Percentiles rank a stretch among this genome's conserved stretches.
Evolutionary conservation across 192 early-diverging fungal genomes (phyloP).

Genomic region (Podila minutissima): DNA sequence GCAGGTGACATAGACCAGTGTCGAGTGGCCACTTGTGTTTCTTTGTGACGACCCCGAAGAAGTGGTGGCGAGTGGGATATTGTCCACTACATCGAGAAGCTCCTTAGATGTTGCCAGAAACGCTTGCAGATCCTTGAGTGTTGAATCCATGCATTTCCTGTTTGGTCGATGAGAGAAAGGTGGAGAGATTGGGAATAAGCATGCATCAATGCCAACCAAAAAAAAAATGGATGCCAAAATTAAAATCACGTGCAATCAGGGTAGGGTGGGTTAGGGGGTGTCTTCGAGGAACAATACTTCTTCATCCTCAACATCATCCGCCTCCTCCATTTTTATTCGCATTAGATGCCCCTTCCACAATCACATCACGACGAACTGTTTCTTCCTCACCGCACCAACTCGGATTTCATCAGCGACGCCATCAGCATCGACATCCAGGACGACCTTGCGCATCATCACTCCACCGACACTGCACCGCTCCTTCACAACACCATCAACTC

Average conservation of each 20-base stretch:
- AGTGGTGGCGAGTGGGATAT: not conserved
- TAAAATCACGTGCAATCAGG: not conserved
- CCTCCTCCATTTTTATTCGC: not conserved
- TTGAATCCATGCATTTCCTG: not conserved
- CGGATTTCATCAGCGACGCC: conserved; percentile 23
- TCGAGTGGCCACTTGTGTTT: not conserved
- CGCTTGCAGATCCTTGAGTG: not conserved
- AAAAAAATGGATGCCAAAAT: too few relatives aligned
- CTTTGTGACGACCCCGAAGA: not conserved
- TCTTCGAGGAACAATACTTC: not conserved
- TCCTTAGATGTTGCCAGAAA: not conserved
- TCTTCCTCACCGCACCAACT: not conserved
- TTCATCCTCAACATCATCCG: not conserved
- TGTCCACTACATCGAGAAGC: not conserved
- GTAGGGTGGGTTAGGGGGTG: not conserved
- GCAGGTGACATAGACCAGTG: not conserved
- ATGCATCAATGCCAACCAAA: too few relatives aligned
- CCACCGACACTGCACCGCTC: not conserved
- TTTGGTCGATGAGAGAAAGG: not conserved
- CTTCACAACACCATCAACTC: conserved; percentile 14
- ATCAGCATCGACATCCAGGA: conserved; percentile 52
- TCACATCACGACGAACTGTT: not conserved
- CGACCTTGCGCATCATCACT: conserved; percentile 15
- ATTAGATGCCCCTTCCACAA: conserved; percentile 1
- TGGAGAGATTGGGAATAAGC: not conserved